phyloP scores from a whole-genome alignment of 1,139 yeast genomes.

The Yamadazyma buinensis region DNA sequence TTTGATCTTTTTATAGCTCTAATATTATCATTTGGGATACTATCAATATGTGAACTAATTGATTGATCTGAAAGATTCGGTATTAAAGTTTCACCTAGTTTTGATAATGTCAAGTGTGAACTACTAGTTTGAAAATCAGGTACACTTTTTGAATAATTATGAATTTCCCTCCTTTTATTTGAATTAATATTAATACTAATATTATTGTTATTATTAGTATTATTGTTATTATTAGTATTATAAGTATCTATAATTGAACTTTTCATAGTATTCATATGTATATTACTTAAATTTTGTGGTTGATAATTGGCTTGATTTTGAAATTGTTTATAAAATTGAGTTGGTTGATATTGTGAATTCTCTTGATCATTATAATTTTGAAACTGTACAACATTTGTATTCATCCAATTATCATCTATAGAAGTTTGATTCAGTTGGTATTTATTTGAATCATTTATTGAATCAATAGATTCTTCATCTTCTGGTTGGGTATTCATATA shows the following conservation, averaged over 20 bases:
- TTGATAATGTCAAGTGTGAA: not conserved
- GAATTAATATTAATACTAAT: not conserved
- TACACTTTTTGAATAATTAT: constrained; percentile 7
- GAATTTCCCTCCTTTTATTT: constrained; percentile 1
- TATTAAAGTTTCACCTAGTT: constrained; percentile 13
- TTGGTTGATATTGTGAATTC: too few species aligned
- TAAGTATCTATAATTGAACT: not conserved
- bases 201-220: not conserved
- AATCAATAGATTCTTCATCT: constrained; percentile 4
- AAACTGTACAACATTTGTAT: constrained; percentile 6
- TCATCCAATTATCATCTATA: constrained; percentile 15
- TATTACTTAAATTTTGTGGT: too few species aligned
- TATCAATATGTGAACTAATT: constrained; percentile 2
- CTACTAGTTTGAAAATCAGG: constrained; percentile 5
- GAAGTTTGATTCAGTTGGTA: constrained; percentile 4
- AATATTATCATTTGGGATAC: not conserved
- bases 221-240: not conserved
- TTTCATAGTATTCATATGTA: too few species aligned
- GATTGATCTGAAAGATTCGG: constrained; percentile 14
- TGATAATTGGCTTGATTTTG: too few species aligned
- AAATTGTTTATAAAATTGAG: too few species aligned
- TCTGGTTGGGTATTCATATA: not conserved
- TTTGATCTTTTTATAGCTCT: constrained; percentile 18
- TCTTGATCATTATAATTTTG: not conserved
- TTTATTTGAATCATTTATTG: constrained; percentile 1